Evolutionary conservation across 768 basidiomycete species (phyloP), one percentile per base, ranked within the genome.

Genomic region (Termitomyces sp.): DNA sequence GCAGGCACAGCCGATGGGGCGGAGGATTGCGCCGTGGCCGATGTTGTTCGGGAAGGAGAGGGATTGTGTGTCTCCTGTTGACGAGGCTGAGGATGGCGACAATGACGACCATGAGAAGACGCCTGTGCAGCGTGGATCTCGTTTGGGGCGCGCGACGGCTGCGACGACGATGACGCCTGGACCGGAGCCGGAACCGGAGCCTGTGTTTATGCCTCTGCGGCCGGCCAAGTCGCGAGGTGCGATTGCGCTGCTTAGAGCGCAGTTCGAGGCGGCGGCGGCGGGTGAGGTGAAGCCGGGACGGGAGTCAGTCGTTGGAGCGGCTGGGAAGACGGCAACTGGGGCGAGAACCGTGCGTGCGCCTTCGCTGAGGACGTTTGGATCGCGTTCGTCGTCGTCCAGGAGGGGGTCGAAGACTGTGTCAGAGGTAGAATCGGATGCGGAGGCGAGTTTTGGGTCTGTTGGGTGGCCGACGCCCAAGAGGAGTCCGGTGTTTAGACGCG

Each of bases 1-100:
- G 28, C 14, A 32, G 6, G 6, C 10, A 5, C 41, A 18, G 24
- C 26, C 26, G 24, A n/a, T 84, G 8, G 83, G 81, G 0, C 79
- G 81, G 65, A 83, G 79, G 56, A 89, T 89, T 50, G 78, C 80
- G 0, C 86, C 87, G 0, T 88, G 85, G 86, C 72, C 80, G 0
- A 73, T 74, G 7, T 68, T 85, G 7, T 47, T 71, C 4, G n/a
- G 18, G 26, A 41, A 20, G n/a, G 40, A 38, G 16, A 36, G 36
- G 36, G 38, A 26, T 40, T n/a, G 35, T 13, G 38, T 38, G 24
- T 38, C 40, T 26, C 40, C 30, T 32, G 33, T 35, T 47, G 40
- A 36, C 6, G 33, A 55, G n/a, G 33, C 24, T 10, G 20, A 22
- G 20, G 6, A 32, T 7, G 32, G 22, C 7, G 44, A 9, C n/a